Evolutionary conservation across 331 rosid genomes (phyloP), one percentile per base, ranked within the genome.

Genomic region (Ulmus americana): DNA sequence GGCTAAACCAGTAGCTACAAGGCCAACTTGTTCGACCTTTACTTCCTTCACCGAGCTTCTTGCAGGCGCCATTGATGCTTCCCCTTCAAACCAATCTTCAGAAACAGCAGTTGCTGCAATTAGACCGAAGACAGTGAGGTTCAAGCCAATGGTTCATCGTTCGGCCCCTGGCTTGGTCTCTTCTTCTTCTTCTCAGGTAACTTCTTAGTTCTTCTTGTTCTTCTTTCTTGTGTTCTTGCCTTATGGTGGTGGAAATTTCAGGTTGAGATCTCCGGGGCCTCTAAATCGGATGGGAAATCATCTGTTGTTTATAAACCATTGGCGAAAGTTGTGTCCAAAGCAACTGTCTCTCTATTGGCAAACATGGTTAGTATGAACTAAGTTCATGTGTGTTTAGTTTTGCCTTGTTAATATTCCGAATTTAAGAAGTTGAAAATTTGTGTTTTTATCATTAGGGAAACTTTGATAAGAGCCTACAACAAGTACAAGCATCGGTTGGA

Each of bases 81-180:
- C 90, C 46, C 85, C 95, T 10, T 67, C 79, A 2, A 62, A 56
- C 71, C 76, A 55, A 55, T 63, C 88, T 50, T 73, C 97, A 45
- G 88, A 77, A 52, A 56, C 86, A 57, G 76, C 90, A 67, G 84
- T 89, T 71, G 68, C 95, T 65, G 99, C 95, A 50, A 87, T 90
- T 76, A 85, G 96, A 70, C 99, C 99, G 10, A 94, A 87, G 84
- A 90, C 96, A 35, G 87, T 85, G 63, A 87, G 97, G 90, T 81
- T 94, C 76, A 87, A 83, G 82, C 81, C 95, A 47, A 52, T 70
- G 41, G 11, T 70, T 57, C 81, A 72, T 74, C 76, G 20, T 54
- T 46, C 76, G 38, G 73, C 80, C 46, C 42, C 81, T 43, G 82
- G 73, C 3, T 73, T 76, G 76, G 51, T 61, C 81, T 81, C 91